Conservation (phyloP, 2,329 filamentous ascomycete species). For the Raffaelea ambrosiae region DNA sequence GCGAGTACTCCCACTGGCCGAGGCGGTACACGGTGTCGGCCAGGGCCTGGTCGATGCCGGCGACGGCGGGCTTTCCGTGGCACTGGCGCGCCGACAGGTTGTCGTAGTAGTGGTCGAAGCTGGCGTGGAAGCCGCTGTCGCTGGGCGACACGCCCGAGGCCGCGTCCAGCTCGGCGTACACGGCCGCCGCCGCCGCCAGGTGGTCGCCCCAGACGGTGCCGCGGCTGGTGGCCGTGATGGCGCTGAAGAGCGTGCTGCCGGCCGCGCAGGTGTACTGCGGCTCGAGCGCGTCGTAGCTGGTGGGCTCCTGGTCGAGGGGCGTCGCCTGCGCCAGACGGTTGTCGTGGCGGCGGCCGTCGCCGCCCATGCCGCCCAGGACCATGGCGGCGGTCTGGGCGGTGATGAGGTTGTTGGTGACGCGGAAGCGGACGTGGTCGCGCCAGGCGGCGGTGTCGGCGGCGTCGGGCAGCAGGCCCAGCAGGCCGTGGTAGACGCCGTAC, state of each 20-base stretch:
- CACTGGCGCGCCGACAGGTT: constrained; percentile 74
- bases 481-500: constrained; percentile 64
- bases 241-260: constrained; percentile 23
- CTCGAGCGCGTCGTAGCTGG: constrained; percentile 61
- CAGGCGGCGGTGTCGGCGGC: constrained; percentile 24
- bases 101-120: constrained; percentile 77
- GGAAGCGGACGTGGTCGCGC: constrained; percentile 45
- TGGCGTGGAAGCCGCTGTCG: constrained; percentile 57
- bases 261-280: constrained; percentile 60
- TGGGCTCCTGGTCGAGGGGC: constrained; percentile 43
- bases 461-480: constrained; percentile 59
- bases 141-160: constrained; percentile 55
- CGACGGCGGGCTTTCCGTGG: constrained; percentile 56
- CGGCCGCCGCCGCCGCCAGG: constrained; percentile 24
- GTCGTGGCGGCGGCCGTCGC: constrained; percentile 39
- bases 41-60: constrained; percentile 45
- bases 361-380: constrained; percentile 62
- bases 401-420: constrained; percentile 76
- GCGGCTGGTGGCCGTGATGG: constrained; percentile 2
- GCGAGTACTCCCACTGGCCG: constrained; percentile 74
- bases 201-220: constrained; percentile 9
- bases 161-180: constrained; percentile 55
- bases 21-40: constrained; percentile 66
- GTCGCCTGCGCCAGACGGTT: constrained; percentile 38
- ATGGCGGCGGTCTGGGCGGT: constrained; percentile 74